Percentiles rank a stretch among this genome's conserved stretches.
Evolutionary conservation across 139 green algal species (phyloP).

Genomic region (Picochlorum sp.): DNA sequence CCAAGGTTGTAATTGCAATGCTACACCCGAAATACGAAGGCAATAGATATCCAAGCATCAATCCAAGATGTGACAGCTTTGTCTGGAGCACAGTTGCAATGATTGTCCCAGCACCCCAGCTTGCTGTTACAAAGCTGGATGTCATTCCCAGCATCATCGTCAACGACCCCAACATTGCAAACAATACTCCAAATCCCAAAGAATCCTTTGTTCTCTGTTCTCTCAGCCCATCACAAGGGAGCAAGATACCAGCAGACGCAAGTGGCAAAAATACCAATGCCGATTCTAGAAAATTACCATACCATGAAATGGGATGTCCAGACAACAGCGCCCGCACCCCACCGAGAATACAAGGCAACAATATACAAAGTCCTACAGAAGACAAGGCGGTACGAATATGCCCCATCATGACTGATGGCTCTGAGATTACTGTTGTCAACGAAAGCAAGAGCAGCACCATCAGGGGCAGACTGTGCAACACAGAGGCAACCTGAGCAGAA

Average conservation of each 20-base stretch:
- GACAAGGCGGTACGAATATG: not conserved
- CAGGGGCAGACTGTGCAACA: conserved; percentile 28
- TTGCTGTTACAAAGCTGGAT: conserved; percentile 17
- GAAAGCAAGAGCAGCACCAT: conserved; percentile 10
- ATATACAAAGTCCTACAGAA: conserved; percentile 6
- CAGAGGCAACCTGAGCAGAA: conserved; percentile 10
- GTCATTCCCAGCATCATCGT: conserved; percentile 21
- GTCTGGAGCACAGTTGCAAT: conserved; percentile 6
- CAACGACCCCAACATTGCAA: conserved; percentile 8
- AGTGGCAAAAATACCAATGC: not conserved
- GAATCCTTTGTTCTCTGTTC: not conserved
- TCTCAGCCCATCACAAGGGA: too few species aligned
- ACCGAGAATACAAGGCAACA: conserved; percentile 20
- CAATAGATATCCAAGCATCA: not conserved
- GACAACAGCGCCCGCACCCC: conserved; percentile 2
- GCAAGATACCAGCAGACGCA: not conserved
- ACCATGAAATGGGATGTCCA: conserved; percentile 48
- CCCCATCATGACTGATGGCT: not conserved
- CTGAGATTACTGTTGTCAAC: not conserved
- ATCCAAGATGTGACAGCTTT: not conserved
- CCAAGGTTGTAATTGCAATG: conserved; percentile 13
- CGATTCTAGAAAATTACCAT: conserved; percentile 23
- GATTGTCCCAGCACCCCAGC: conserved; percentile 18
- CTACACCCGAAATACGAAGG: conserved; percentile 3
- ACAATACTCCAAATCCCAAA: conserved; percentile 16